phyloP scores from a whole-genome alignment of 495 filamentous ascomycete species.

The Penicillium angulare region DNA sequence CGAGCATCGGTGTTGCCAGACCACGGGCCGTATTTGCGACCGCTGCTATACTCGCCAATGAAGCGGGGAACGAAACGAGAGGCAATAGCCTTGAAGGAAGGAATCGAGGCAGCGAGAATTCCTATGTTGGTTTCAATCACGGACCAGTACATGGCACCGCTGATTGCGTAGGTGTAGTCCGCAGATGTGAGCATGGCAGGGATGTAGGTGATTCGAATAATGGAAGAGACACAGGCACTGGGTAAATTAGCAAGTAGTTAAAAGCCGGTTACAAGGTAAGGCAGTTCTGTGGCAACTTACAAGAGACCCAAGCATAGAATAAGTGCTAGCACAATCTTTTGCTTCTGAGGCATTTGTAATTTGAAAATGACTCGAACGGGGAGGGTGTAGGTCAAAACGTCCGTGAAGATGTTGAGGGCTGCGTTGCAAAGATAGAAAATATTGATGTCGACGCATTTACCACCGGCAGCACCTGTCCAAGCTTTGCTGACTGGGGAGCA shows the following conservation, averaged over 20 bases:
- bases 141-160: constrained; percentile 46
- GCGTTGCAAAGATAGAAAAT: constrained; percentile 45
- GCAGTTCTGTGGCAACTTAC: constrained; percentile 18
- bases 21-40: constrained; percentile 30
- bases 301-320: constrained; percentile 44
- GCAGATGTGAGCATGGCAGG: constrained; percentile 34
- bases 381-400: constrained; percentile 51
- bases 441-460: constrained; percentile 48
- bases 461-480: constrained; percentile 25
- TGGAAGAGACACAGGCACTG: constrained; percentile 42
- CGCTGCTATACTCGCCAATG: constrained; percentile 38
- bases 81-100: constrained; percentile 43
- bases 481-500: constrained; percentile 34
- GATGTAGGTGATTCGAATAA: constrained; percentile 43
- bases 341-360: constrained; percentile 35
- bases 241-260: not conserved
- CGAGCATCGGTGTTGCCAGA: constrained; percentile 16
- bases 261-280: too few relatives aligned
- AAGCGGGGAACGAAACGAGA: constrained; percentile 39
- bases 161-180: constrained; percentile 39
- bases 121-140: constrained; percentile 45
- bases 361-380: constrained; percentile 38
- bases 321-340: constrained; percentile 31
- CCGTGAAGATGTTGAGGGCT: constrained; percentile 51
- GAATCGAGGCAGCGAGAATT: constrained; percentile 41